Evolutionary conservation across 2,329 filamentous ascomycete species (phyloP).

Genomic region (Aspergillus felis): DNA sequence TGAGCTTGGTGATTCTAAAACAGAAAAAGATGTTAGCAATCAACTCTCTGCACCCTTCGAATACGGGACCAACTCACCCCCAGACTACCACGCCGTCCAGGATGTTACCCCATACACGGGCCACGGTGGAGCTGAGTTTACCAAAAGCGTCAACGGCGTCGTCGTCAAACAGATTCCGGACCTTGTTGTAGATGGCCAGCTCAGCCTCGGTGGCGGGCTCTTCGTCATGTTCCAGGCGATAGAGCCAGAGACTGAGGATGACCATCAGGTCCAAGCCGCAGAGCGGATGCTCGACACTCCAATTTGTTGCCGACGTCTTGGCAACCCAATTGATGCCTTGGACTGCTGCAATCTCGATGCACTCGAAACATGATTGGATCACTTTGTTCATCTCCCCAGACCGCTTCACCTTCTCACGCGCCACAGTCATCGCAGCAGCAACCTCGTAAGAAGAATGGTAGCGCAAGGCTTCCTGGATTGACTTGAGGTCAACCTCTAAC

Average conservation of each 20-base stretch:
- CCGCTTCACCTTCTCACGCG: constrained; percentile 88
- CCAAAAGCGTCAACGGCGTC: constrained; percentile 79
- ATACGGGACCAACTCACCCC: constrained; percentile 68
- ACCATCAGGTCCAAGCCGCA: constrained; percentile 97
- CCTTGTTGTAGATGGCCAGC: constrained; percentile 56
- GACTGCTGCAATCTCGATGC: constrained; percentile 89
- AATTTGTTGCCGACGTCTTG: constrained; percentile 95
- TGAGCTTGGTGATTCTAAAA: constrained; percentile 63
- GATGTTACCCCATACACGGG: constrained; percentile 94
- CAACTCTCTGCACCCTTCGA: neutral
- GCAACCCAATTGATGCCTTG: constrained; percentile 97
- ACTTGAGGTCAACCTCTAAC: constrained; percentile 91
- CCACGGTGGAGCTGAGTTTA: constrained; percentile 91
- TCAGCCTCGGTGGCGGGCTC: constrained; percentile 58
- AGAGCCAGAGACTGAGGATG: constrained; percentile 95
- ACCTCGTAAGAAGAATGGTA: constrained; percentile 98
- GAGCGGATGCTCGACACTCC: constrained; percentile 96
- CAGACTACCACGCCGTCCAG: constrained; percentile 98
- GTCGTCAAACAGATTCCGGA: constrained; percentile 80
- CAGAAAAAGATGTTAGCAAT: constrained; percentile 41
- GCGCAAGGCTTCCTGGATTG: constrained; percentile 89
- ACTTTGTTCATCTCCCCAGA: constrained; percentile 98
- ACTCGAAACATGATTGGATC: constrained; percentile 95
- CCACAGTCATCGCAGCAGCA: constrained; percentile 91
- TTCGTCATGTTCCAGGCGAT: constrained; percentile 98